phyloP scores from a whole-genome alignment of 139 green algal species.

The Pleodorina starrii region DNA sequence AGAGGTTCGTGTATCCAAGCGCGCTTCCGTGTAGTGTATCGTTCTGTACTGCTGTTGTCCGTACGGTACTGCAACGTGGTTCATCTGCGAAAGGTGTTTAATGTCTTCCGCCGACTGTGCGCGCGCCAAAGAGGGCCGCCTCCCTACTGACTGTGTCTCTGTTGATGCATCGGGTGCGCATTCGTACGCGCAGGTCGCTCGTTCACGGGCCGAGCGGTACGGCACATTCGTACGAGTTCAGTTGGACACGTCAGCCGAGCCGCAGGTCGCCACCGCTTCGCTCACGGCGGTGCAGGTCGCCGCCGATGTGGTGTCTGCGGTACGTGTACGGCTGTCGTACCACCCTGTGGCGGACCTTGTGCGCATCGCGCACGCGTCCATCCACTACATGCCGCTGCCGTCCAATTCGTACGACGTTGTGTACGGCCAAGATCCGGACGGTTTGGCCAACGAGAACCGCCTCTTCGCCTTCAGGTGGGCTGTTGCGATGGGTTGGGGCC shows the following conservation, averaged over 20 bases:
- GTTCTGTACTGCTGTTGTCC: no score
- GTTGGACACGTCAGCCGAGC: not conserved
- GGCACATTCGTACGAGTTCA: conserved; percentile 13
- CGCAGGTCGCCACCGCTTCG: not conserved
- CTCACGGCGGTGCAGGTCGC: not conserved
- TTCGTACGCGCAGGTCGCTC: not conserved
- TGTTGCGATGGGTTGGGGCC: no score
- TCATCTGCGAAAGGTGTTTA: no score
- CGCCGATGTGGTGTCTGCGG: not conserved
- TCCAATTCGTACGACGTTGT: conserved; percentile 26
- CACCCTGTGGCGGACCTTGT: not conserved
- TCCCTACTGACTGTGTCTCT: no score
- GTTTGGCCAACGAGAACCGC: conserved; percentile 17
- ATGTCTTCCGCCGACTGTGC: no score
- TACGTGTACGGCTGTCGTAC: conserved; percentile 25
- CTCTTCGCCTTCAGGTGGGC: conserved; percentile 2
- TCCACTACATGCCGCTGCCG: conserved; percentile 5
- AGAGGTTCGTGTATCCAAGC: no score
- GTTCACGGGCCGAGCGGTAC: not conserved
- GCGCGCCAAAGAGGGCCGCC: no score
- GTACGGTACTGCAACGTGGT: no score
- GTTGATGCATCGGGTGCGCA: no score
- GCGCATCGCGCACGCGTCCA: not conserved
- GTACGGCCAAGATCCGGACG: conserved; percentile 35
- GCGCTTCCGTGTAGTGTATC: no score